A percentile compares a stretch with the other conserved stretches of the same genome.
phyloP scores from a whole-genome alignment of 106 monocot species.

The Dioscorea dumetorum region DNA sequence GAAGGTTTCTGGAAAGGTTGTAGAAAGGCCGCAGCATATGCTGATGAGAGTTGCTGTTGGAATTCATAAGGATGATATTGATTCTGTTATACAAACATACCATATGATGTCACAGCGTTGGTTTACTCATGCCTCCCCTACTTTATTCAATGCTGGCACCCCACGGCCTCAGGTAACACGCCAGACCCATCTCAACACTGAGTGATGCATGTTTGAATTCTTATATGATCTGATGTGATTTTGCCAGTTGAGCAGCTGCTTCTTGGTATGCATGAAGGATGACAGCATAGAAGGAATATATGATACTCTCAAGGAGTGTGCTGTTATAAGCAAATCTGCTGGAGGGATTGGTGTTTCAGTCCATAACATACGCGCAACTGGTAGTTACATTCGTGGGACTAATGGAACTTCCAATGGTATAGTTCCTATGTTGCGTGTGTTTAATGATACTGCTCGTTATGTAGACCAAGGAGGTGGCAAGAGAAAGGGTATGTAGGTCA shows the following conservation, averaged over 20 bases:
- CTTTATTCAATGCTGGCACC: conserved; percentile 93
- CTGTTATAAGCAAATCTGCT: conserved; percentile 92
- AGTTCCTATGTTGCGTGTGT: conserved; percentile 94
- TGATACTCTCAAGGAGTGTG: conserved; percentile 93
- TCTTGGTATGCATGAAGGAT: conserved; percentile 93
- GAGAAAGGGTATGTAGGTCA: conserved; percentile 63
- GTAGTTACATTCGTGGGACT: conserved; percentile 94
- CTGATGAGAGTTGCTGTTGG: conserved; percentile 97
- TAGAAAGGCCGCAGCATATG: conserved; percentile 98
- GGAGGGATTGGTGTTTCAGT: conserved; percentile 96
- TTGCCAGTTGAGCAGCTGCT: conserved; percentile 93
- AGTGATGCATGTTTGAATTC: background rate
- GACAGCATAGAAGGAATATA: conserved; percentile 98
- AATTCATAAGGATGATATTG: conserved; percentile 89
- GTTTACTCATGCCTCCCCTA: conserved; percentile 98
- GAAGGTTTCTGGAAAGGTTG: conserved; percentile 69
- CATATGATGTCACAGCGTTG: conserved; percentile 97
- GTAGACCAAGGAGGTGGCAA: conserved; percentile 99
- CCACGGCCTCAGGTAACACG: conserved; percentile 71
- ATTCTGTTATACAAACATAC: conserved; percentile 72
- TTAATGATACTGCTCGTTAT: conserved; percentile 98
- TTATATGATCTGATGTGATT: background rate
- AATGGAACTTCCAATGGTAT: conserved; percentile 97
- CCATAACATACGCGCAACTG: conserved; percentile 86
- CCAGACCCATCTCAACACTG: background rate